Conservation (phyloP, 129 eudicot genomes). For the Dittrichia graveolens region DNA sequence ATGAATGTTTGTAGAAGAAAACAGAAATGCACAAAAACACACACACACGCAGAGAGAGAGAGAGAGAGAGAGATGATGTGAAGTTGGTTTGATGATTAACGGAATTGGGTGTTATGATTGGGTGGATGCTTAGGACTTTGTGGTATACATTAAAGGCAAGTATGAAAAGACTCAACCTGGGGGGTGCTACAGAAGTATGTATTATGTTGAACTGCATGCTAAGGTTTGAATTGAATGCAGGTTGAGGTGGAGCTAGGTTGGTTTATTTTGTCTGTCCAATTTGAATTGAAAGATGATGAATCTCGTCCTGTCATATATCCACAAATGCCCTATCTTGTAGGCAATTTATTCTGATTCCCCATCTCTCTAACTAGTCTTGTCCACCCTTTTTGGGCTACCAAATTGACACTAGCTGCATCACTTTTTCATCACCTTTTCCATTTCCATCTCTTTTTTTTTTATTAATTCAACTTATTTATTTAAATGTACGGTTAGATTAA, state of each 20-base stretch:
- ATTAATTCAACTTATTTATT: background rate
- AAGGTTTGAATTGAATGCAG: background rate
- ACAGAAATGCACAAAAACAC: slow-evolving; percentile 32
- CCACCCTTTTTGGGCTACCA: background rate
- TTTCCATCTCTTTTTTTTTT: no score
- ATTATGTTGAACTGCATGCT: no score
- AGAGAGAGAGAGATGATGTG: slow-evolving; percentile 28
- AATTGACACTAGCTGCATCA: background rate
- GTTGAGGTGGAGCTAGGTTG: slow-evolving; percentile 4
- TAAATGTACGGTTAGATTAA: no score
- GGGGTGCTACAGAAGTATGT: no score
- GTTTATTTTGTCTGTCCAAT: slow-evolving; percentile 41
- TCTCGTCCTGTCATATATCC: slow-evolving; percentile 14
- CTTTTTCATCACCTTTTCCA: no score
- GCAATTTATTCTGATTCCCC: slow-evolving; percentile 35
- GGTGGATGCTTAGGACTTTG: slow-evolving; percentile 32
- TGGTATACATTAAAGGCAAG: slow-evolving; percentile 33
- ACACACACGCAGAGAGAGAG: no score
- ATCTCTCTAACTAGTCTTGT: slow-evolving; percentile 29
- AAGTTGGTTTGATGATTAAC: slow-evolving; percentile 48
- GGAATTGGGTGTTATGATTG: slow-evolving; percentile 44
- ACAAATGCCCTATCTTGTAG: slow-evolving; percentile 38
- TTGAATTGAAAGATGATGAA: slow-evolving; percentile 32
- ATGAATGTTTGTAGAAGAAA: slow-evolving; percentile 32
- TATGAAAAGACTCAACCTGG: slow-evolving; percentile 32